Evolutionary conservation across 2,329 filamentous ascomycete genomes (phyloP).

Genomic region (Plenodomus tracheiphilus): DNA sequence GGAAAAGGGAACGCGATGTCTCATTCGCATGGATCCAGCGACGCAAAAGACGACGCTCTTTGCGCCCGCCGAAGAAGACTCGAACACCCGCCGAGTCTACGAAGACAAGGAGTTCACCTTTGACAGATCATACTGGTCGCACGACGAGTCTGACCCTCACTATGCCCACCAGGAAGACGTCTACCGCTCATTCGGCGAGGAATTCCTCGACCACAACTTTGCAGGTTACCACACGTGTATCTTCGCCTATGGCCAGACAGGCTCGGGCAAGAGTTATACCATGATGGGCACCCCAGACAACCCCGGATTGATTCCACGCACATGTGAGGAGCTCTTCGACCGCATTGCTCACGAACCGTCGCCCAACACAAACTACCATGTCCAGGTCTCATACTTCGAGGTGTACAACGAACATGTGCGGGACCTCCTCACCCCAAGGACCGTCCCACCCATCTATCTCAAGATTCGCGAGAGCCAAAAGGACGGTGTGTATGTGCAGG

Average conservation of each 20-base stretch:
- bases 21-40: constrained; percentile 87
- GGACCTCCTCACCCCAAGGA: constrained; percentile 81
- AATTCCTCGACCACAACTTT: constrained; percentile 98
- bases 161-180: constrained; percentile 93
- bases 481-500: constrained; percentile 95
- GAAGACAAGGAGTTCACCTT: constrained; percentile 95
- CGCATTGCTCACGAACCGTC: constrained; percentile 84
- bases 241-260: constrained; percentile 97
- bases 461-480: constrained; percentile 96
- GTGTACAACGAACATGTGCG: constrained; percentile 99
- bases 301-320: constrained; percentile 89
- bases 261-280: constrained; percentile 96
- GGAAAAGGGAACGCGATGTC: constrained; percentile 77
- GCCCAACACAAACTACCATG: constrained; percentile 93
- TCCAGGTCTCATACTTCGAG: constrained; percentile 97
- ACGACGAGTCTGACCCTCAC: constrained; percentile 75
- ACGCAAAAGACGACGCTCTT: constrained; percentile 83
- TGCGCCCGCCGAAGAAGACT: constrained; percentile 62
- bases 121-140: constrained; percentile 98
- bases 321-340: constrained; percentile 94
- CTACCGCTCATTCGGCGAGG: constrained; percentile 90
- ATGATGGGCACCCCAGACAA: constrained; percentile 90
- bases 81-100: constrained; percentile 70
- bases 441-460: constrained; percentile 83
- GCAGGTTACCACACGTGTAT: constrained; percentile 99